These are phyloP conservation scores for Podospora bellae-mahoneyi DNA, from an alignment of 495 filamentous ascomycete genomes.

Conservation along the genomic window DNA sequence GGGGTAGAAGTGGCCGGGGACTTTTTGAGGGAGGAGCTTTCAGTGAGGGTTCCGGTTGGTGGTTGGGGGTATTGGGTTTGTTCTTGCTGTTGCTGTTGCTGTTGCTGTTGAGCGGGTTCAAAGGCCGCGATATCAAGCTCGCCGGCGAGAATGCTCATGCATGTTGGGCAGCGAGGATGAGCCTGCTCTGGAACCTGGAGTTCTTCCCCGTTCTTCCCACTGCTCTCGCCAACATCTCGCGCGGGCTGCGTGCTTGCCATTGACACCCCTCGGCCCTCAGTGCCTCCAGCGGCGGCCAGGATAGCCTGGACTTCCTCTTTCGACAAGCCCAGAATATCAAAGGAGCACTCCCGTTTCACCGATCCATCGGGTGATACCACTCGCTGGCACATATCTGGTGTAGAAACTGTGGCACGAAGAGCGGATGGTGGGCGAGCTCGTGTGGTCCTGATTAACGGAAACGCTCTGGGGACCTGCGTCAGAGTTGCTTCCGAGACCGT, in stretches of 20 bases:
- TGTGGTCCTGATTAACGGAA: neutral
- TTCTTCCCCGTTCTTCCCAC: neutral
- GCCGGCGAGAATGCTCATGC: neutral
- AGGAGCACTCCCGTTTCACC: conserved; percentile 3
- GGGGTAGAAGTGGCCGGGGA: neutral
- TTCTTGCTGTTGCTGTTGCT: neutral
- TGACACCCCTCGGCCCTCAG: neutral
- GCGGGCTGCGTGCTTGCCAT: neutral
- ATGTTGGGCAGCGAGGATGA: conserved; percentile 5
- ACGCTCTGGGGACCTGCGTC: neutral
- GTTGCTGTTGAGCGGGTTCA: neutral
- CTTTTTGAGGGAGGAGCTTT: conserved; percentile 15
- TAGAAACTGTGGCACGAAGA: neutral
- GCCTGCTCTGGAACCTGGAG: neutral
- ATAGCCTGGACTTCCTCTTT: neutral
- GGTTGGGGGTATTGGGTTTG: neutral
- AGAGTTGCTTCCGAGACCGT: neutral
- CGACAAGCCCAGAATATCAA: conserved; percentile 4
- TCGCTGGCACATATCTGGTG: neutral
- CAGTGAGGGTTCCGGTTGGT: neutral
- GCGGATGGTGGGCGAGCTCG: neutral
- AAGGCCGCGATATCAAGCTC: neutral
- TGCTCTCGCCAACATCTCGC: neutral
- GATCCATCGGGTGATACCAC: conserved; percentile 6
- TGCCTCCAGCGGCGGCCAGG: neutral